Evolutionary conservation across 2,329 filamentous ascomycete genomes (phyloP).

Genomic region (Monosporascus sp.): DNA sequence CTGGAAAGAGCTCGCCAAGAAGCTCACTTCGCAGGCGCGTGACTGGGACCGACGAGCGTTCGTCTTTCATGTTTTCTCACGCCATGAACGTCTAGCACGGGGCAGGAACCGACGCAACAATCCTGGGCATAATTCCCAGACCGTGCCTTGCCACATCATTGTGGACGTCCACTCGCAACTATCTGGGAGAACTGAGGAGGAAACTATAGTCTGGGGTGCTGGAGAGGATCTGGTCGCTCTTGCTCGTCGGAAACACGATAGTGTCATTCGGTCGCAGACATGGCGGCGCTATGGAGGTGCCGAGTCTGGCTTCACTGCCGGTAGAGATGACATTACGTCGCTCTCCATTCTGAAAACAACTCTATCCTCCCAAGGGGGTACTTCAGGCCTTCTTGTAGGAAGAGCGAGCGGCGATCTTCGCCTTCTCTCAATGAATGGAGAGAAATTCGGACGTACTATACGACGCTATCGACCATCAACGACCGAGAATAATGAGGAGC

Average conservation of each 20-base stretch:
- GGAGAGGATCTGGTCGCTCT: slow-evolving; percentile 47
- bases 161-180: slow-evolving; percentile 39
- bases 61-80: slow-evolving; percentile 31
- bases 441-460: slow-evolving; percentile 26
- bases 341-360: slow-evolving; percentile 37
- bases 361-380: slow-evolving; percentile 10
- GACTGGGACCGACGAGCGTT: slow-evolving; percentile 48
- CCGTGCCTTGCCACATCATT: slow-evolving; percentile 40
- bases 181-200: slow-evolving; percentile 28
- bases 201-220: slow-evolving; percentile 46
- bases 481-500: slow-evolving; percentile 6
- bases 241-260: slow-evolving; percentile 26
- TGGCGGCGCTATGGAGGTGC: slow-evolving; percentile 38
- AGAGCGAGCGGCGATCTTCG: slow-evolving; percentile 46
- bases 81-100: slow-evolving; percentile 1
- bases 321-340: slow-evolving; percentile 46
- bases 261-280: slow-evolving; percentile 7
- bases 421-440: slow-evolving; percentile 35
- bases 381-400: slow-evolving; percentile 38
- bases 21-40: slow-evolving; percentile 45
- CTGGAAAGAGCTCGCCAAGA: slow-evolving; percentile 33
- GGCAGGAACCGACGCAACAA: neutral
- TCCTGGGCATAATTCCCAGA: slow-evolving; percentile 20
- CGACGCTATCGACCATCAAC: slow-evolving; percentile 14
- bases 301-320: slow-evolving; percentile 34